Conservation (phyloP, 129 eudicot species). For the Glebionis coronaria region DNA sequence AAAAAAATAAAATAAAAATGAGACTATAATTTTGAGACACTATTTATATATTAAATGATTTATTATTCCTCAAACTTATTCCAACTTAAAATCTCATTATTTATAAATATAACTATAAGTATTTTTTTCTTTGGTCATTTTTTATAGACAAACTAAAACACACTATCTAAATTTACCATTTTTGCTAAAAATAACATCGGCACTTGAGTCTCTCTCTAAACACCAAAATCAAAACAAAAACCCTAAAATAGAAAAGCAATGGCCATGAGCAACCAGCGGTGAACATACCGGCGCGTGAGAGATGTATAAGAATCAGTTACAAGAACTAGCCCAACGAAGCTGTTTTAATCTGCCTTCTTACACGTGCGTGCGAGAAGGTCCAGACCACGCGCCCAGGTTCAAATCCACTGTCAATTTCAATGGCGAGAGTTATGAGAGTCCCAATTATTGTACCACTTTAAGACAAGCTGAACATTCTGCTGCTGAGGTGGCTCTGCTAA, state of each 20-base stretch:
- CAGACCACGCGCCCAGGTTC: conserved; percentile 82
- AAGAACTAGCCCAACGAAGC: conserved; percentile 71
- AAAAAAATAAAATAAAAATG: too few species aligned
- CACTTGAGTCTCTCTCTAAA: too few species aligned
- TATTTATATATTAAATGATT: too few species aligned
- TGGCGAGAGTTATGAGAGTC: conserved; percentile 63
- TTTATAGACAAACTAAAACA: too few species aligned
- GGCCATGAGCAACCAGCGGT: not conserved
- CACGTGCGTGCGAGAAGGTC: conserved; percentile 68
- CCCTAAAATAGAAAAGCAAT: conserved; percentile 11
- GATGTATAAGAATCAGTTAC: conserved; percentile 77
- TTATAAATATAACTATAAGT: too few species aligned
- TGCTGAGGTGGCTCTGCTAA: conserved; percentile 62
- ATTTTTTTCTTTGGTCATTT: too few species aligned
- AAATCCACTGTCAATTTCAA: conserved; percentile 67
- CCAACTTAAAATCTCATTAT: too few species aligned
- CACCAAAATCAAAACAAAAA: conserved; percentile 18
- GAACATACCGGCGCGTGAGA: conserved; percentile 1
- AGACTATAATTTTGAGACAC: too few species aligned
- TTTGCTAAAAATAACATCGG: too few species aligned
- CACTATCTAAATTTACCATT: too few species aligned
- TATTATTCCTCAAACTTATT: too few species aligned
- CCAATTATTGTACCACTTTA: conserved; percentile 54
- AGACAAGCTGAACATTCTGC: conserved; percentile 80
- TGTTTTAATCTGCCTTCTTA: conserved; percentile 70